Evolutionary conservation across 805 yeast species (phyloP).

Genomic region (Grigorovia humatica): DNA sequence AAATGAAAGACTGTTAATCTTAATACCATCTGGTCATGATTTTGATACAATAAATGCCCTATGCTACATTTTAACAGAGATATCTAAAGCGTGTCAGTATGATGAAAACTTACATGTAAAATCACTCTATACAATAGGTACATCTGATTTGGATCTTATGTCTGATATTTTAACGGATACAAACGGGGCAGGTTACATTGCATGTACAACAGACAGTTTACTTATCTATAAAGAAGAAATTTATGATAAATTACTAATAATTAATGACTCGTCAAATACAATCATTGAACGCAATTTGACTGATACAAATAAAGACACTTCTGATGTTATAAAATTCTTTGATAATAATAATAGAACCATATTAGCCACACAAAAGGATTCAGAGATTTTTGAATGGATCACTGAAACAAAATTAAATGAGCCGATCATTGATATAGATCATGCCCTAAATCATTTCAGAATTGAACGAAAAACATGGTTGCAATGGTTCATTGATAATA

Average conservation of each 20-base stretch:
- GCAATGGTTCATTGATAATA: constrained; percentile 23
- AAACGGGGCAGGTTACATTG: constrained; percentile 15
- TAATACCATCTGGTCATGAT: constrained; percentile 20
- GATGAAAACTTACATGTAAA: neutral
- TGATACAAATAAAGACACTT: neutral
- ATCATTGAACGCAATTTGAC: constrained; percentile 3
- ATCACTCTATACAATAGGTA: constrained; percentile 8
- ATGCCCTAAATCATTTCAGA: neutral
- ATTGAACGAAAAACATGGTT: constrained; percentile 23
- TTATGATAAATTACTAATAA: constrained; percentile 18
- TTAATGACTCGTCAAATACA: constrained; percentile 7
- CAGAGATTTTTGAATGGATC: constrained; percentile 12
- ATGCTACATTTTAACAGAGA: constrained; percentile 6
- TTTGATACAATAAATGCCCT: constrained; percentile 23
- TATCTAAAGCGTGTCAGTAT: neutral
- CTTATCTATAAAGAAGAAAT: constrained; percentile 16
- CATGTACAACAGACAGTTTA: constrained; percentile 27
- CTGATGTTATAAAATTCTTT: constrained; percentile 3
- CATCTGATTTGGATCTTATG: constrained; percentile 9
- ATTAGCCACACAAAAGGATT: constrained; percentile 23
- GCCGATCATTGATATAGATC: constrained; percentile 7
- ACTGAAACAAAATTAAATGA: constrained; percentile 10
- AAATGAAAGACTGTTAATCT: constrained; percentile 20
- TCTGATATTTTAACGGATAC: neutral
- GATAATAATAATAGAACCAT: constrained; percentile 8